A percentile compares a stretch with the other conserved stretches of the same genome.
These are phyloP conservation scores for Linderniella brevidens DNA, from an alignment of 257 asterid species.

Conservation along the genomic window DNA sequence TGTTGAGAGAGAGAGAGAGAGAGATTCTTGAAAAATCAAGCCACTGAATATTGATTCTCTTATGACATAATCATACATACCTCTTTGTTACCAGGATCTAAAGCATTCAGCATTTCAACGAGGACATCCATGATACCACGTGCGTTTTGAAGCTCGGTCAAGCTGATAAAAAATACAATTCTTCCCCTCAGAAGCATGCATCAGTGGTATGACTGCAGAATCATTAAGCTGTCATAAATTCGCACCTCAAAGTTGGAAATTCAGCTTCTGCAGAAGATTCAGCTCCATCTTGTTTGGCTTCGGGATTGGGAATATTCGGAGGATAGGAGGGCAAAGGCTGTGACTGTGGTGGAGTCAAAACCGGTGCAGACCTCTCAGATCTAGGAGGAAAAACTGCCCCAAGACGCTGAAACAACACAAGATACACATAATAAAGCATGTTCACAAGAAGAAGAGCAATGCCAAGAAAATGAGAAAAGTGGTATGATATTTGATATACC, in stretches of 20 bases:
- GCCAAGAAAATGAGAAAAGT: conserved; percentile 9
- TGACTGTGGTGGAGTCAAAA: conserved; percentile 85
- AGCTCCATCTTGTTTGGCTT: conserved; percentile 42
- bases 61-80: background rate
- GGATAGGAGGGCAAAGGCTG: conserved; percentile 83
- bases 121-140: conserved; percentile 84
- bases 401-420: conserved; percentile 43
- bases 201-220: no score
- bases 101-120: conserved; percentile 73
- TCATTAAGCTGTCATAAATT: no score
- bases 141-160: conserved; percentile 72
- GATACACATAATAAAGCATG: conserved; percentile 1
- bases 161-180: conserved; percentile 17
- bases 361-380: conserved; percentile 76
- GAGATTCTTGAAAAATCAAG: no score
- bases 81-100: conserved; percentile 30
- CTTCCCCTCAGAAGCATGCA: background rate
- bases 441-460: background rate
- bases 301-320: conserved; percentile 60
- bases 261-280: conserved; percentile 94
- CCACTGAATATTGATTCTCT: no score
- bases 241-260: conserved; percentile 82
- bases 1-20: background rate
- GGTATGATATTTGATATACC: no score
- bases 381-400: conserved; percentile 98